A percentile compares a stretch with the other conserved stretches of the same genome.
Conservation (phyloP, 768 basidiomycete genomes). For the Leccinum arenicola region DNA sequence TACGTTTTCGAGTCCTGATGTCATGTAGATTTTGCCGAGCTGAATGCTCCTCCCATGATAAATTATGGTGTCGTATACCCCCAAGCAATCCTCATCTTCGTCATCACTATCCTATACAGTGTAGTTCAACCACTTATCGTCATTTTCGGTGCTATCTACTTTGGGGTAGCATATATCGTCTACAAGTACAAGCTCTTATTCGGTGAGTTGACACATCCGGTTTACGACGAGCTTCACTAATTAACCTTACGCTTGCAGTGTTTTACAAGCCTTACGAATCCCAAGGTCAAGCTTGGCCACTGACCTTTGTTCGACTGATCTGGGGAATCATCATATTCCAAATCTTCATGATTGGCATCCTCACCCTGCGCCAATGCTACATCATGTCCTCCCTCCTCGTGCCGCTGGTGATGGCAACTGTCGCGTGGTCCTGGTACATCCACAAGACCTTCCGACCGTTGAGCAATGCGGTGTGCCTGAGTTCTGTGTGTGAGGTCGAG, state of each 20-base stretch:
- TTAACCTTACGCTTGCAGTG: constrained; percentile 45
- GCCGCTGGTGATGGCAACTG: constrained; percentile 73
- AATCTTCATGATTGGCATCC: constrained; percentile 95
- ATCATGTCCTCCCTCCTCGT: constrained; percentile 60
- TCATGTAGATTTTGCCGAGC: constrained; percentile 81
- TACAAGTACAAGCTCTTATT: constrained; percentile 98
- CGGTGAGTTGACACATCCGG: constrained; percentile 48
- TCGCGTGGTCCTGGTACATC: constrained; percentile 81
- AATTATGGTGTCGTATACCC: constrained; percentile 98
- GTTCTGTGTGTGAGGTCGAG: constrained; percentile 86
- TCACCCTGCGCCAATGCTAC: constrained; percentile 63
- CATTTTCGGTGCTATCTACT: constrained; percentile 93
- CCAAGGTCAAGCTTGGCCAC: constrained; percentile 96
- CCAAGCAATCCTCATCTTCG: constrained; percentile 93
- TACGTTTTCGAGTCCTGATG: neutral
- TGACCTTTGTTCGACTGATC: constrained; percentile 88
- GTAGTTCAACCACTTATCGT: constrained; percentile 95
- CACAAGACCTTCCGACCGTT: constrained; percentile 65
- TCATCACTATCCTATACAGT: constrained; percentile 92
- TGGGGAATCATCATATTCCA: constrained; percentile 94
- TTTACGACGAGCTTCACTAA: neutral
- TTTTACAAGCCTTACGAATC: constrained; percentile 99
- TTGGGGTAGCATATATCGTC: constrained; percentile 92
- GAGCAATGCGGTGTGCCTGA: constrained; percentile 80
- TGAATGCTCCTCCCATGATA: constrained; percentile 97